A percentile compares a stretch with the other conserved stretches of the same genome.
Evolutionary conservation across 2,329 filamentous ascomycete genomes (phyloP).

Genomic region (Aspergillus transmontanensis): DNA sequence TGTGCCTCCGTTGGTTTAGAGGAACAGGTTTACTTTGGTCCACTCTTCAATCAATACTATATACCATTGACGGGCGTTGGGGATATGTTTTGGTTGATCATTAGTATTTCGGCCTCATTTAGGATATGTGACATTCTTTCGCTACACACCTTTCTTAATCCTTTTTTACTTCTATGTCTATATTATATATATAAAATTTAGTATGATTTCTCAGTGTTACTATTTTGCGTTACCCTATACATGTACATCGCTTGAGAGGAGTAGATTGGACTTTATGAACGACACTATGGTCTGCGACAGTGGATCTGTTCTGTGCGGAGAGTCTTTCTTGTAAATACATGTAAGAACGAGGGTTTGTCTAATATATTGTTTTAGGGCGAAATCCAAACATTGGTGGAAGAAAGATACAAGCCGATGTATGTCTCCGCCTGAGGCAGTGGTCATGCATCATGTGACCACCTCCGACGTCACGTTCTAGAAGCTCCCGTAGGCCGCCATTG

Average conservation of each 20-base stretch:
- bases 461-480: slow-evolving; percentile 13
- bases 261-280: too few species aligned
- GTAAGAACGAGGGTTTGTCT: too few species aligned
- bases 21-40: background rate
- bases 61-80: slow-evolving; percentile 23
- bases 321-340: too few species aligned
- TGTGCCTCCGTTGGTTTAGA: slow-evolving; percentile 3
- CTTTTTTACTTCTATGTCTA: background rate
- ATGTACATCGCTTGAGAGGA: too few species aligned
- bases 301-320: too few species aligned
- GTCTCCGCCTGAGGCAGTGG: background rate
- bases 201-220: background rate
- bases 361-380: too few species aligned
- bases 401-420: too few species aligned
- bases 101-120: background rate
- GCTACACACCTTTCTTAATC: background rate
- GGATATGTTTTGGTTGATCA: slow-evolving; percentile 4
- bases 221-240: background rate
- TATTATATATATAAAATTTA: background rate
- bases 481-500: slow-evolving; percentile 2
- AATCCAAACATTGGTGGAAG: too few species aligned
- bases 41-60: slow-evolving; percentile 6
- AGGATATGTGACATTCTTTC: background rate
- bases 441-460: slow-evolving; percentile 3
- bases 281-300: too few species aligned